Base-by-base conservation (phyloP, 2,329 filamentous ascomycete species). In the Parascedosporium putredinis region DNA sequence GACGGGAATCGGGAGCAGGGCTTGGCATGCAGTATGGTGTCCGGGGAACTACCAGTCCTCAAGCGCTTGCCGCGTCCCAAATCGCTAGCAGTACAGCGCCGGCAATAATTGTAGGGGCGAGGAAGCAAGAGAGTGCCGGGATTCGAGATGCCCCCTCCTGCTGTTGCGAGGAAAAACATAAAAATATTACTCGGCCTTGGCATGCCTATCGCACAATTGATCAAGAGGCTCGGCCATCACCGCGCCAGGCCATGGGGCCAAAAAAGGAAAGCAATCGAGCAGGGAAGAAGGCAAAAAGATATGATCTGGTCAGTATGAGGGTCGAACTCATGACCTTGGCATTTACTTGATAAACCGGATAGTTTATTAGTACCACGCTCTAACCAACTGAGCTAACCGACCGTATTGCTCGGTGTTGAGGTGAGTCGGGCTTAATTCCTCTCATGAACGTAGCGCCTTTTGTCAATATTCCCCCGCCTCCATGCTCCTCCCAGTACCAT, bases 301-400 rank as follows among this genome's bases (percentile, higher is more conserved):
- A 36, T 3, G 12, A 18, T 2, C 16, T 42, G 38, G 38, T 42
- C 38, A 42, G 38, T 42, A 42, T 42, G 38, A 42, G 38, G 38
- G 38, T 42, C 38, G 38, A 42, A 42, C 38, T 42, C 38, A 42
- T 42, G 38, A 42, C 38, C 38, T 42, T 42, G 38, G 38, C 38
- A 42, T 42, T 42, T 42, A 42, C 38, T 42, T 20, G 16, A 20
- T 42, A 42, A 42, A 20, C 38, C 38, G 38, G 38, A 42, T 42
- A 42, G 38, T 20, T 42, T 42, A 42, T 42, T 42, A 42, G 38
- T 42, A 42, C 38, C 38, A 42, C 38, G 38, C 38, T 42, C 38
- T 42, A 42, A 42, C 38, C 38, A 42, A 42, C 38, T 42, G 38
- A 42, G 38, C 38, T 42, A 42, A 42, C 38, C 38, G 38, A 42